Conservation (phyloP, 164 flowering plant genomes). For the Litsea cubeba region DNA sequence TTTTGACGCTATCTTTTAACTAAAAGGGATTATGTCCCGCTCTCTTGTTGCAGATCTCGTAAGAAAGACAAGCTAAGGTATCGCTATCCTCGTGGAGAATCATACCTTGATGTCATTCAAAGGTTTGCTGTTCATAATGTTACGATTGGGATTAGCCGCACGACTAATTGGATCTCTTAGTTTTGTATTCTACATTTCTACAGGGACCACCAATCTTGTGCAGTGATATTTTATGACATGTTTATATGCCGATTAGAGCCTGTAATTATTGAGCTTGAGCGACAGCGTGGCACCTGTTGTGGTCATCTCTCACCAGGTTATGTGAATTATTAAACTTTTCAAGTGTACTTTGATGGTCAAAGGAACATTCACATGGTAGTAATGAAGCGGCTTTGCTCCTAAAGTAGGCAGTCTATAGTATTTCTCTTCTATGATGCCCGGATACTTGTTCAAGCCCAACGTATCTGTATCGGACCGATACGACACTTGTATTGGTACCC, state of each 20-base stretch:
- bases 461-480: too few relatives aligned
- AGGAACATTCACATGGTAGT: neutral
- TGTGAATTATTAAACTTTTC: neutral
- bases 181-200: neutral
- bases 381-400: too few relatives aligned
- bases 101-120: constrained; percentile 96
- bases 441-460: too few relatives aligned
- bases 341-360: neutral
- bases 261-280: constrained; percentile 94
- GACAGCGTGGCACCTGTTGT: constrained; percentile 98
- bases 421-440: too few relatives aligned
- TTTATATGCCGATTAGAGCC: constrained; percentile 78
- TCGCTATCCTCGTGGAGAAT: constrained; percentile 98
- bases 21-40: neutral
- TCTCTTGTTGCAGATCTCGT: constrained; percentile 57
- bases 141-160: neutral
- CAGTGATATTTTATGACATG: neutral
- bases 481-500: too few relatives aligned
- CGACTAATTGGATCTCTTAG: neutral
- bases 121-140: constrained; percentile 43
- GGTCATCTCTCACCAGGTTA: constrained; percentile 93
- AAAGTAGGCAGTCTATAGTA: too few relatives aligned
- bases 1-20: neutral
- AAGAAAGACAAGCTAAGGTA: constrained; percentile 94
- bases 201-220: neutral